Evolutionary conservation across 139 green algal species (phyloP), one percentile per base, ranked within the genome.

Genomic region (Picochlorum sp.): DNA sequence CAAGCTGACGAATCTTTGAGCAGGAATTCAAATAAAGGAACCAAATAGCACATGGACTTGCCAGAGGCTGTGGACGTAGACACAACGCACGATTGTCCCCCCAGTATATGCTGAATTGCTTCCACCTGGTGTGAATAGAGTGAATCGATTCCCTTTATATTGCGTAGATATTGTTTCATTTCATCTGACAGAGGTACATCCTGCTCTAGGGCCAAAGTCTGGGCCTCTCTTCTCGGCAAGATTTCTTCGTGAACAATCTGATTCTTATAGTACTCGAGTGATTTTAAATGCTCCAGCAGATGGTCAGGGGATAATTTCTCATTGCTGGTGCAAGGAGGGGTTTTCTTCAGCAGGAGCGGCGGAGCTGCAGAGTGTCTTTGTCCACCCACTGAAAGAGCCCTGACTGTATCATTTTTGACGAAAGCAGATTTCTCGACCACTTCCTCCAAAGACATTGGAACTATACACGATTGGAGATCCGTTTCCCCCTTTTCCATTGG

Each of bases 21-120:
- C 59, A 91, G 73, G 0, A 74, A 77, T 67, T 87, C 71, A 18
- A 87, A 66, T 18, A 97, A 71, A 1, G 90, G 90, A 20, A 96
- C 47, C 50, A 80, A 77, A 77, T 96, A 97, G 78, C 89, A 96
- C 60, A 96, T 72, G 7, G 77, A 90, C 77, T 98, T 98, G 62
- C 92, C 92, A 64, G 71, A 88, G 26, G 92, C 91, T 3, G 92
- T 98, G 37, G 84, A 80, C 0, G 92, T 98, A 41, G 76, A 81
- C 9, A 98, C 79, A 3, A 95, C 81, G 4, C 91, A 82, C 62
- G 95, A 83, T 18, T 47, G 62, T 16, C 76, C 63, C 41, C 51
- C 23, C 21, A 49, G 31, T 21, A 77, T 26, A 4, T 14, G 18
- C 8, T 50, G 63, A 21, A 77, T 21, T 8, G 71, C 79, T 52